Percentiles rank a stretch among this genome's conserved stretches.
Conservation (phyloP, 2,329 filamentous ascomycete species). For the Trichoderma atrobrunneum region DNA sequence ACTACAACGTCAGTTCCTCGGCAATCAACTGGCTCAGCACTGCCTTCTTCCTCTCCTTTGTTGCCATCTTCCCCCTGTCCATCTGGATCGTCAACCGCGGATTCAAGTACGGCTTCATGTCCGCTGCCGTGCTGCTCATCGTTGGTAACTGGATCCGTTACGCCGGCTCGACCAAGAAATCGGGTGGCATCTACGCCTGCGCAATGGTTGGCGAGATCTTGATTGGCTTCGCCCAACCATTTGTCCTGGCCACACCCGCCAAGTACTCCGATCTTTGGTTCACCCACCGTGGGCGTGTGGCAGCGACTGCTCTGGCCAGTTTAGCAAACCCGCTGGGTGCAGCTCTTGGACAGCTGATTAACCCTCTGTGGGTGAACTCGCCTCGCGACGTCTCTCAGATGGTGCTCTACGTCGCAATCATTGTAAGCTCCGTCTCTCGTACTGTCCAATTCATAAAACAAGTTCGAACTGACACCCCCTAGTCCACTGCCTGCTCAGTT, state of each 20-base stretch:
- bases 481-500: conserved; percentile 52
- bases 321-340: conserved; percentile 89
- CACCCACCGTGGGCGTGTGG: conserved; percentile 75
- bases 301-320: conserved; percentile 80
- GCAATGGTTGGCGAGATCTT: conserved; percentile 91
- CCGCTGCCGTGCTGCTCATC: conserved; percentile 69
- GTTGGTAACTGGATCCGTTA: conserved; percentile 90
- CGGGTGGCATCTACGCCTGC: conserved; percentile 65
- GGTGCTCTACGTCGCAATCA: conserved; percentile 80
- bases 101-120: conserved; percentile 73
- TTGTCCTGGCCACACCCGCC: conserved; percentile 84
- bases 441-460: background rate
- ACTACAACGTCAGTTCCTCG: conserved; percentile 71
- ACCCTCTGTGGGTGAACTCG: conserved; percentile 69
- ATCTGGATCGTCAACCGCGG: conserved; percentile 79
- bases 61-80: conserved; percentile 65
- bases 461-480: background rate
- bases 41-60: conserved; percentile 81
- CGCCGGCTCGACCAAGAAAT: conserved; percentile 58
- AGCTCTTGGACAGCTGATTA: conserved; percentile 82
- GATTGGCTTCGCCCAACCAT: conserved; percentile 85
- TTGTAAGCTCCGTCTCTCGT: conserved; percentile 53
- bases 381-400: conserved; percentile 69
- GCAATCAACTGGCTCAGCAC: conserved; percentile 93
- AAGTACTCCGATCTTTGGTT: conserved; percentile 96